phyloP scores from a whole-genome alignment of 768 basidiomycete genomes.

The Trametes cinnabarina region DNA sequence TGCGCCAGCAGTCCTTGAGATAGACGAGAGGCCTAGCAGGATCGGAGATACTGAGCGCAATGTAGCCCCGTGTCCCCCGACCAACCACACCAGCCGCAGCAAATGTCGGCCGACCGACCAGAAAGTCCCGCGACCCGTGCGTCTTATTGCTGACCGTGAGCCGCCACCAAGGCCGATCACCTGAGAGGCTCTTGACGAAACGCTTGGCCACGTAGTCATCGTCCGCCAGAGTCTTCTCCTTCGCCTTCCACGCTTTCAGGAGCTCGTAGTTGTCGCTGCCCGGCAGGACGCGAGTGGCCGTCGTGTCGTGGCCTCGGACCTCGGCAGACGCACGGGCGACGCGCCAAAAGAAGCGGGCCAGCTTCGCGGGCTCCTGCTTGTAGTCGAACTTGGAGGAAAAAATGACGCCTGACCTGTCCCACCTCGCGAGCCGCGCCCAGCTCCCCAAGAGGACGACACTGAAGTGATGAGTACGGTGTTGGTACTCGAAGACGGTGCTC shows the following conservation, averaged over 20 bases:
- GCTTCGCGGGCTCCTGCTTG: background rate
- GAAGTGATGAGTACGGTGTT: slow-evolving; percentile 5
- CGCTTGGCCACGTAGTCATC: background rate
- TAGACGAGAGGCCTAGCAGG: background rate
- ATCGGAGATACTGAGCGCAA: slow-evolving; percentile 1
- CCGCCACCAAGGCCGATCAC: background rate
- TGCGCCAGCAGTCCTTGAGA: slow-evolving; percentile 18
- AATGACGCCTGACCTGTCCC: background rate
- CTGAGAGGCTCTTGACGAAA: background rate
- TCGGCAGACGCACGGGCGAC: background rate
- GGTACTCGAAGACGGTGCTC: background rate
- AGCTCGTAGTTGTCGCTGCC: background rate
- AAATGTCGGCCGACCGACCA: background rate
- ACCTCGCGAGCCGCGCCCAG: background rate
- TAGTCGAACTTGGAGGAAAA: slow-evolving; percentile 1
- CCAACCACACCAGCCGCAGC: background rate
- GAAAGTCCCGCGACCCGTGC: background rate
- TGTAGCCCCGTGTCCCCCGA: background rate
- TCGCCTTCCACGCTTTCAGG: background rate
- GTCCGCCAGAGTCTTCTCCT: background rate
- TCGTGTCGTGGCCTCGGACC: background rate
- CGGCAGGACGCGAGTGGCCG: background rate
- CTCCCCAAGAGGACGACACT: background rate
- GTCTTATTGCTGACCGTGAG: background rate
- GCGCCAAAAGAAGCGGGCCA: slow-evolving; percentile 1